phyloP scores from a whole-genome alignment of 1,139 yeast species.

The Wickerhamomyces sp. region DNA sequence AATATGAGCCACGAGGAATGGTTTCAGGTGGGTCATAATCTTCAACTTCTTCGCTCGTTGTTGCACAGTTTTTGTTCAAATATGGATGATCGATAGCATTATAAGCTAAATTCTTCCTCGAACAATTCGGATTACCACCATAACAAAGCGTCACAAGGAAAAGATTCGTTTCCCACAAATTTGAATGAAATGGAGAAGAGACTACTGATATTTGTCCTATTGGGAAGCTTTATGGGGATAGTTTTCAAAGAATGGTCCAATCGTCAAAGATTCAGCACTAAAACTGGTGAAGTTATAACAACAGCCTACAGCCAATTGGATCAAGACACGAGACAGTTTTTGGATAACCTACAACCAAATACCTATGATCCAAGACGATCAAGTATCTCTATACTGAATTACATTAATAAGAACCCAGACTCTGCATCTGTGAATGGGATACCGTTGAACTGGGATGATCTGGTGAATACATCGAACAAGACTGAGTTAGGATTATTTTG shows the following conservation, averaged over 20 bases:
- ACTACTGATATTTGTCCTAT: background rate
- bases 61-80: no score
- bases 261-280: background rate
- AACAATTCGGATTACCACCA: no score
- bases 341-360: background rate
- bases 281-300: slow-evolving; percentile 1
- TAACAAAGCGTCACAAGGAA: no score
- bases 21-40: background rate
- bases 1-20: slow-evolving; percentile 13
- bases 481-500: slow-evolving; percentile 13
- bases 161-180: no score
- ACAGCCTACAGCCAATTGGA: background rate
- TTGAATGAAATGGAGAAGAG: background rate
- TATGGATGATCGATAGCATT: no score
- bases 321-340: background rate
- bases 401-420: background rate
- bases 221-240: background rate
- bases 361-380: slow-evolving; percentile 11
- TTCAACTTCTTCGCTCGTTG: no score
- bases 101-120: no score
- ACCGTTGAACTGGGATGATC: slow-evolving; percentile 9
- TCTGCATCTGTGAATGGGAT: background rate
- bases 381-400: slow-evolving; percentile 7
- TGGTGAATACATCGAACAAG: slow-evolving; percentile 8
- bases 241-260: background rate